Evolutionary conservation across 169 alveolate species (phyloP).

Genomic region (Cyclospora cayetanensis): DNA sequence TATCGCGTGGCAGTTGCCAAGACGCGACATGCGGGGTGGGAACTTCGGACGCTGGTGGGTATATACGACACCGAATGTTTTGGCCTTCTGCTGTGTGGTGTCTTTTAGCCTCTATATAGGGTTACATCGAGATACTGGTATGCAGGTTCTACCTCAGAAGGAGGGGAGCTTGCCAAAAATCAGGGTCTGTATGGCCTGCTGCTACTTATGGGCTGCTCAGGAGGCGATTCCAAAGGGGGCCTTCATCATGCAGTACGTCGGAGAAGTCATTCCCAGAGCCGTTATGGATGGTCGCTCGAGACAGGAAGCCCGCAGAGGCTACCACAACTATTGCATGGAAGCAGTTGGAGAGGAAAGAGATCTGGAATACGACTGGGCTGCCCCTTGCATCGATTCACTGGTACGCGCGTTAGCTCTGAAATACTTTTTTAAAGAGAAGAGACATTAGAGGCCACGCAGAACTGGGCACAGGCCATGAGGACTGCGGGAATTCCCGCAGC

Average conservation of each 20-base stretch:
- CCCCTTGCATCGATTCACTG: slow-evolving; percentile 87
- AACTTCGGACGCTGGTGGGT: slow-evolving; percentile 74
- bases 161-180: no score
- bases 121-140: no score
- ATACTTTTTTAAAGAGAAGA: neutral
- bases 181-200: no score
- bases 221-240: slow-evolving; percentile 82
- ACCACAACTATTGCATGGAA: slow-evolving; percentile 82
- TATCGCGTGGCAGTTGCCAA: slow-evolving; percentile 81
- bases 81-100: no score
- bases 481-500: no score
- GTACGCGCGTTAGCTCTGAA: neutral
- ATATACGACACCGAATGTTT: no score
- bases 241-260: slow-evolving; percentile 88
- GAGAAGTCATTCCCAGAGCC: slow-evolving; percentile 84
- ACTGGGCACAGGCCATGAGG: no score
- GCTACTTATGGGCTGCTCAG: neutral
- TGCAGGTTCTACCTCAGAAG: no score
- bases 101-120: no score
- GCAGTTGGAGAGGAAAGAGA: slow-evolving; percentile 83
- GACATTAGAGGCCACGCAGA: no score
- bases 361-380: slow-evolving; percentile 86
- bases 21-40: slow-evolving; percentile 81
- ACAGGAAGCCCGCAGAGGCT: slow-evolving; percentile 82
- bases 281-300: slow-evolving; percentile 86